Conservation (phyloP, 306 rosid genomes). For the Vicia sativa region DNA sequence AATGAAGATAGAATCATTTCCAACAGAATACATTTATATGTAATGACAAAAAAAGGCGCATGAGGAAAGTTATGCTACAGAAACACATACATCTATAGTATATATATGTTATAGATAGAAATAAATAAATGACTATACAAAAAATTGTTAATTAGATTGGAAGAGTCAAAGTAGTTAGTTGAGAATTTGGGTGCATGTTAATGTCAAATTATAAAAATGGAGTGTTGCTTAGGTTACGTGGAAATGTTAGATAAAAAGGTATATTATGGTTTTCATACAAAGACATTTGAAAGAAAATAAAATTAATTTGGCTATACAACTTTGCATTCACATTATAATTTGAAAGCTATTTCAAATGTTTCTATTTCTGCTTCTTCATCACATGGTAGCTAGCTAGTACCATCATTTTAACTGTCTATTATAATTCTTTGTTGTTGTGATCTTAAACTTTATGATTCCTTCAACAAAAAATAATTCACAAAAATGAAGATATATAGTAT, state of each 20-base stretch:
- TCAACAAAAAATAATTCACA: slow-evolving; percentile 13
- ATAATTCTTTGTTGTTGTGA: slow-evolving; percentile 28
- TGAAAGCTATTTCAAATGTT: slow-evolving; percentile 68
- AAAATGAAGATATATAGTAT: neutral
- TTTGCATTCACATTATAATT: slow-evolving; percentile 52
- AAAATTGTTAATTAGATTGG: slow-evolving; percentile 34
- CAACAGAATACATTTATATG: slow-evolving; percentile 49
- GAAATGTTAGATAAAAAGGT: slow-evolving; percentile 62
- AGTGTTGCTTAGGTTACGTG: slow-evolving; percentile 70
- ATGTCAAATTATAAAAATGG: slow-evolving; percentile 47
- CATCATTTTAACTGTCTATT: slow-evolving; percentile 51
- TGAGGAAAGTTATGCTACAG: slow-evolving; percentile 27
- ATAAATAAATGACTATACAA: neutral
- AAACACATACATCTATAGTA: slow-evolving; percentile 14
- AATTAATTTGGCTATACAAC: slow-evolving; percentile 50
- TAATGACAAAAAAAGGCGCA: slow-evolving; percentile 35
- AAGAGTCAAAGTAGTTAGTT: slow-evolving; percentile 69
- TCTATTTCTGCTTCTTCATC: slow-evolving; percentile 39
- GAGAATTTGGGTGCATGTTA: slow-evolving; percentile 44
- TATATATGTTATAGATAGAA: slow-evolving; percentile 8
- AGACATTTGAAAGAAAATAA: slow-evolving; percentile 55
- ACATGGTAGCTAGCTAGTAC: slow-evolving; percentile 5
- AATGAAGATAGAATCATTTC: slow-evolving; percentile 41
- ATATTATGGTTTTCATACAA: slow-evolving; percentile 66
- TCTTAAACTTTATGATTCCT: slow-evolving; percentile 15